A percentile compares a stretch with the other conserved stretches of the same genome.
Evolutionary conservation across 805 yeast species (phyloP).

Genomic region (Suhomyces tanzawaensis): DNA sequence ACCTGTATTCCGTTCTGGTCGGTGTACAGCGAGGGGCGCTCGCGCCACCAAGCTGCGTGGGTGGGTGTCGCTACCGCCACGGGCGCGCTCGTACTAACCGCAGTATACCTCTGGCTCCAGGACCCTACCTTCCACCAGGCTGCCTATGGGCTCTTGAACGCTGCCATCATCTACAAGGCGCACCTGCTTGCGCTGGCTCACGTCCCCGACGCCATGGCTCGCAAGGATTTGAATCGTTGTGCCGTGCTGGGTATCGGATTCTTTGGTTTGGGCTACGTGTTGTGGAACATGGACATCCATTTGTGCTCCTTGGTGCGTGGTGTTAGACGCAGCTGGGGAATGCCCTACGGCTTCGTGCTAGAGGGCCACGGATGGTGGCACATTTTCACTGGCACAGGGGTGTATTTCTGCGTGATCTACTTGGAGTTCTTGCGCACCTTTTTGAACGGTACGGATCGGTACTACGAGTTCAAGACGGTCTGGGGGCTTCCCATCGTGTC

Average conservation of each 20-base stretch:
- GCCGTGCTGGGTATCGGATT: conserved; percentile 58
- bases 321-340: conserved; percentile 63
- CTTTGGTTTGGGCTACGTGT: conserved; percentile 70
- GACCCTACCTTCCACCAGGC: conserved; percentile 89
- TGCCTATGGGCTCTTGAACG: conserved; percentile 76
- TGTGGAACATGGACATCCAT: conserved; percentile 90
- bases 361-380: conserved; percentile 99
- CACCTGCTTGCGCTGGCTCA: conserved; percentile 47
- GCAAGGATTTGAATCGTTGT: conserved; percentile 50
- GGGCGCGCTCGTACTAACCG: conserved; percentile 64
- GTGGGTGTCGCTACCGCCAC: conserved; percentile 48
- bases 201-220: conserved; percentile 50
- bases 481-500: conserved; percentile 39
- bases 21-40: conserved; percentile 59
- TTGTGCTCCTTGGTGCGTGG: conserved; percentile 60
- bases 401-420: conserved; percentile 79
- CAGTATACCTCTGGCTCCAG: conserved; percentile 65
- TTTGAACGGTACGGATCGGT: conserved; percentile 53
- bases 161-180: conserved; percentile 65
- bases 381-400: conserved; percentile 79
- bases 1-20: conserved; percentile 94
- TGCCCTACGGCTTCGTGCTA: conserved; percentile 80
- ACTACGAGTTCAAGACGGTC: conserved; percentile 57
- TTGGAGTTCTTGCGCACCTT: conserved; percentile 72
- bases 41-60: conserved; percentile 34